Conservation (phyloP, 108 stramenopile species). For the Pseudonitzschia multiseries region DNA sequence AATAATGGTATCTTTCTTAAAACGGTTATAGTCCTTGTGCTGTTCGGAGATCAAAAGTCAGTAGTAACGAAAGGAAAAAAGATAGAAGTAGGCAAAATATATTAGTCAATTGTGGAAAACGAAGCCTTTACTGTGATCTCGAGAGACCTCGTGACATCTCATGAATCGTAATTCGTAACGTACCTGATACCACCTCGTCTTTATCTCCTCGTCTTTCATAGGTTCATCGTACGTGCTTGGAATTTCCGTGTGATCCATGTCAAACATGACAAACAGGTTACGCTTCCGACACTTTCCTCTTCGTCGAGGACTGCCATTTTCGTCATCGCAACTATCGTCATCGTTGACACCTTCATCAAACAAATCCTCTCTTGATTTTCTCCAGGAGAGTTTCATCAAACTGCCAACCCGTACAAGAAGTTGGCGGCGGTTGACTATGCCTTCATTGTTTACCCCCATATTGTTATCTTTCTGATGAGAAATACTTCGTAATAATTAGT, state of each 20-base stretch:
- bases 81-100: background rate
- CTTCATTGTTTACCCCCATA: conserved; percentile 9
- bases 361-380: conserved; percentile 3
- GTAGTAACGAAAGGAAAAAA: background rate
- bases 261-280: conserved; percentile 1
- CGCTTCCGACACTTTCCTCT: conserved; percentile 6
- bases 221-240: conserved; percentile 1
- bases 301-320: background rate
- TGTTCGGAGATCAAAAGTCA: background rate
- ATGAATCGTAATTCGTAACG: background rate
- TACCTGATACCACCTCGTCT: conserved; percentile 7
- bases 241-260: background rate
- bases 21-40: conserved; percentile 27
- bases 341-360: conserved; percentile 1
- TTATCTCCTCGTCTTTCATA: background rate
- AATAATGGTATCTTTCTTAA: conserved; percentile 31
- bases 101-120: background rate
- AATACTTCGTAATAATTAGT: no score
- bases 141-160: no score
- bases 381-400: conserved; percentile 16
- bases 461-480: background rate
- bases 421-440: conserved; percentile 12
- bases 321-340: conserved; percentile 2
- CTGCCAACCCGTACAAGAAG: conserved; percentile 15
- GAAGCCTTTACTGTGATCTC: background rate